Conservation (phyloP, 2,329 filamentous ascomycete species). For the Fusarium sp. region DNA sequence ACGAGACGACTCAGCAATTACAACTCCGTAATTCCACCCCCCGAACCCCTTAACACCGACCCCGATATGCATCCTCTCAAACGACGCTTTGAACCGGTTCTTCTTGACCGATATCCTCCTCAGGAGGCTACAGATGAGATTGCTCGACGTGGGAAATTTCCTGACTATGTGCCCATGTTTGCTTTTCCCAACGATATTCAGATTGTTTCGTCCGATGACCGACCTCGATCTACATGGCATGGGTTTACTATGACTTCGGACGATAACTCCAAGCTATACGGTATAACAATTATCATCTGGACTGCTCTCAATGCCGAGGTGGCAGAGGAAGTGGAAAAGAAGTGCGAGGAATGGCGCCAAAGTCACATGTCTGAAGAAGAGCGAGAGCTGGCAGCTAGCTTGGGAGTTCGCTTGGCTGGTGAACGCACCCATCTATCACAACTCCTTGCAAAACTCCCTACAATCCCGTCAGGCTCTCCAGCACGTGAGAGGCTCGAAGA, state of each 20-base stretch:
- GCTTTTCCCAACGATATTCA: constrained; percentile 98
- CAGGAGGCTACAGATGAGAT: constrained; percentile 83
- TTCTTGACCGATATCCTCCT: constrained; percentile 92
- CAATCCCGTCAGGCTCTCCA: constrained; percentile 79
- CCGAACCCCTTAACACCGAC: constrained; percentile 88
- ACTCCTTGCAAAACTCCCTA: constrained; percentile 83
- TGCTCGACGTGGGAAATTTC: constrained; percentile 84
- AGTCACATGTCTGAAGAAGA: constrained; percentile 90
- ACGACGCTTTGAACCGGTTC: constrained; percentile 92
- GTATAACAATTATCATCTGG: constrained; percentile 92
- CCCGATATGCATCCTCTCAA: constrained; percentile 96
- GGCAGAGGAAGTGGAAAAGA: constrained; percentile 83
- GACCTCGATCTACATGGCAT: constrained; percentile 97
- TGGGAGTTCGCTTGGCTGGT: constrained; percentile 85
- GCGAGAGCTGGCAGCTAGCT: constrained; percentile 87
- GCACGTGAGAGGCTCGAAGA: constrained; percentile 89
- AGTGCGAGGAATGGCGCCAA: constrained; percentile 87
- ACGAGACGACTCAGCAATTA: constrained; percentile 94
- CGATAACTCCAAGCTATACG: constrained; percentile 91
- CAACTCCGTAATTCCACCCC: constrained; percentile 95
- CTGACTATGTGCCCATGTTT: constrained; percentile 99
- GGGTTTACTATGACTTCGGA: constrained; percentile 97
- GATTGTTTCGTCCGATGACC: constrained; percentile 93
- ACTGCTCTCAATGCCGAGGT: constrained; percentile 83
- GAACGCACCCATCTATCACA: constrained; percentile 92